Evolutionary conservation across 371 early-diverging fungal species (phyloP), one percentile per base, ranked within the genome.

Genomic region (Mortierella sp.): DNA sequence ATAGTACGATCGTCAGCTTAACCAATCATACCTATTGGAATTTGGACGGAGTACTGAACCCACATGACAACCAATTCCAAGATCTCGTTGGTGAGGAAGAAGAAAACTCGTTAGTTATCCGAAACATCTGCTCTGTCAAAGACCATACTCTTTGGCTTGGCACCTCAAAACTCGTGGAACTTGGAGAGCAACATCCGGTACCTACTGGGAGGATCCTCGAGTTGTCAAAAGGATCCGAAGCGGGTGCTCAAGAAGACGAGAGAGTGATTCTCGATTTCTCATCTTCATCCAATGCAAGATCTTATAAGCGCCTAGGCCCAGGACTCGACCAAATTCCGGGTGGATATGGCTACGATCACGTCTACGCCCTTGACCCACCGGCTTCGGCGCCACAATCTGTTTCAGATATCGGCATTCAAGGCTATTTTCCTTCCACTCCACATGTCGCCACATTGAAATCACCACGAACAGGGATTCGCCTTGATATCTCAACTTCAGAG

Each of bases 21-120:
- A 79, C 80, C 4, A 69, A 74, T 38, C 80, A 79, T 38, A 59
- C 74, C 8, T 79, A 79, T 65, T 79, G 80, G 80, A 79, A 79
- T 58, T 43, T 79, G 58, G 68, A 79, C 53, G 80, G 80, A 4
- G 80, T 79, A 16, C 33, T 79, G 60, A 79, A 74, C 36, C 62
- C 66, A 0, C 32, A 22, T 3, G 66, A 69, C 28, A 58, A 52
- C 2, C 38, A 62, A 40, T 21, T 4, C 24, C 24, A 38, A 7
- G 63, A 58, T 9, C 45, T 47, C n/a, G 11, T 45, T 4, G 45
- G 28, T 7, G n/a, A 40, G 28, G 16, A 55, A 4, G 47, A 69
- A 11, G 16, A 48, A 4, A 21, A 45, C 13, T 16, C 32, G 19
- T 41, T 33, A 16, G 36, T 62, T 9, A 43, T 65, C 6, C 10